A percentile compares a stretch with the other conserved stretches of the same genome.
Conservation (phyloP, 2,329 filamentous ascomycete species). For the Aspergillus carbonarius region DNA sequence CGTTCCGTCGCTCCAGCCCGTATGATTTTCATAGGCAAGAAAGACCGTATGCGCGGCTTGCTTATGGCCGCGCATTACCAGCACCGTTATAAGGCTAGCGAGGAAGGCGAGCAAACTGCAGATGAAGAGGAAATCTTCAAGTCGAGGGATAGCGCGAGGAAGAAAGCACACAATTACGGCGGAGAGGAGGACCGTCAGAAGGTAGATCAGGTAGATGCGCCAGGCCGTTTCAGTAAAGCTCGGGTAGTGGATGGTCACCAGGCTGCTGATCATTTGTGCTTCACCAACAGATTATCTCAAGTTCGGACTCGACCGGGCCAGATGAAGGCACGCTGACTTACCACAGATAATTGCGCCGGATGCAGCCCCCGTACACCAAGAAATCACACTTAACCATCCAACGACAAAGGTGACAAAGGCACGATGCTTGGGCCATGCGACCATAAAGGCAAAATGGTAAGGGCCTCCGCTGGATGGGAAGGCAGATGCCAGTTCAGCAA, state of each 20-base stretch:
- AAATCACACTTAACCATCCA: conserved; percentile 27
- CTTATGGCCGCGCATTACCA: conserved; percentile 19
- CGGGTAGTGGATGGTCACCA: conserved; percentile 4
- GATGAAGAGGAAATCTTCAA: conserved; percentile 19
- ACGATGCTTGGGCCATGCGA: conserved; percentile 14
- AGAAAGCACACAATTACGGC: conserved; percentile 14
- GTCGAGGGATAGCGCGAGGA: conserved; percentile 13
- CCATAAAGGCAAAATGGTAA: conserved; percentile 34
- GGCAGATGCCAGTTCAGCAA: conserved; percentile 18
- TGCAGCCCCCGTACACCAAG: conserved; percentile 23
- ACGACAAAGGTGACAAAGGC: conserved; percentile 20
- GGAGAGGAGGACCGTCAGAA: conserved; percentile 10
- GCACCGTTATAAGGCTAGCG: conserved; percentile 29
- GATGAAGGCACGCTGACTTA: conserved; percentile 2
- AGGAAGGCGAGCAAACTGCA: conserved; percentile 21
- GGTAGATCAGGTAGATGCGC: conserved; percentile 26
- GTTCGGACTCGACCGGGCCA: background rate
- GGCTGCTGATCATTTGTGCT: background rate
- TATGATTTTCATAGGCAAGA: conserved; percentile 16
- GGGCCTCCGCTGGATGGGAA: conserved; percentile 23
- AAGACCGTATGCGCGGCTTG: conserved; percentile 17
- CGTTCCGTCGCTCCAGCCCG: conserved; percentile 27
- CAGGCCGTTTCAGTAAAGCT: conserved; percentile 12
- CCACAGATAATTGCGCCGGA: conserved; percentile 22
- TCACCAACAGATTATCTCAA: background rate